phyloP scores from a whole-genome alignment of 495 filamentous ascomycete genomes.

The Podospora anserina region DNA sequence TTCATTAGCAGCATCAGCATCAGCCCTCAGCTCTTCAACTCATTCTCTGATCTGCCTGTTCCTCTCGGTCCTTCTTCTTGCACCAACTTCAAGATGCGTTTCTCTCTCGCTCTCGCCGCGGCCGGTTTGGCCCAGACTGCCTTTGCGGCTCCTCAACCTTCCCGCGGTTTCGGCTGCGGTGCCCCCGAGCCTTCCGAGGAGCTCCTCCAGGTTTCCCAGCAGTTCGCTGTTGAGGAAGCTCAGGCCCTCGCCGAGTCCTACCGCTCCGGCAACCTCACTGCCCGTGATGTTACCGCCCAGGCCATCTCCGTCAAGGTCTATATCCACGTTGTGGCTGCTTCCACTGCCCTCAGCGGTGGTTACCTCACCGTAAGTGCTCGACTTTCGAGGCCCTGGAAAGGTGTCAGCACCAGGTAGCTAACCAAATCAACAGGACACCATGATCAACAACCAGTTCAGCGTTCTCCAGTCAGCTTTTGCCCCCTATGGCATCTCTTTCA shows the following conservation, averaged over 20 bases:
- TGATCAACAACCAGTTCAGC: constrained; percentile 42
- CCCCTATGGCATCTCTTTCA: constrained; percentile 52
- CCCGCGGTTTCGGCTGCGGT: constrained; percentile 34
- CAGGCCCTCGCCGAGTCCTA: constrained; percentile 10
- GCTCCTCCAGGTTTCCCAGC: constrained; percentile 34
- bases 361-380: constrained; percentile 46
- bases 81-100: constrained; percentile 34
- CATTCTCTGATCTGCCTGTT: constrained; percentile 8
- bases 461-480: constrained; percentile 52
- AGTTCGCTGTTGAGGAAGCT: constrained; percentile 30
- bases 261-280: neutral
- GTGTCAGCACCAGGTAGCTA: neutral
- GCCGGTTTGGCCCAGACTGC: constrained; percentile 30
- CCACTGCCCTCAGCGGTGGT: constrained; percentile 43
- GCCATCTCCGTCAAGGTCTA: constrained; percentile 50
- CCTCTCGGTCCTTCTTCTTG: constrained; percentile 6
- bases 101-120: constrained; percentile 35
- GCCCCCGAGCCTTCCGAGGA: constrained; percentile 40
- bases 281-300: constrained; percentile 14
- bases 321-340: constrained; percentile 60
- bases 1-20: neutral
- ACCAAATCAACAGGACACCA: constrained; percentile 26
- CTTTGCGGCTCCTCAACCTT: constrained; percentile 25
- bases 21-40: constrained; percentile 4
- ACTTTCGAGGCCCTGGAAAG: neutral